Evolutionary conservation across 805 yeast genomes (phyloP).

Genomic region (Clavispora santaluciae): DNA sequence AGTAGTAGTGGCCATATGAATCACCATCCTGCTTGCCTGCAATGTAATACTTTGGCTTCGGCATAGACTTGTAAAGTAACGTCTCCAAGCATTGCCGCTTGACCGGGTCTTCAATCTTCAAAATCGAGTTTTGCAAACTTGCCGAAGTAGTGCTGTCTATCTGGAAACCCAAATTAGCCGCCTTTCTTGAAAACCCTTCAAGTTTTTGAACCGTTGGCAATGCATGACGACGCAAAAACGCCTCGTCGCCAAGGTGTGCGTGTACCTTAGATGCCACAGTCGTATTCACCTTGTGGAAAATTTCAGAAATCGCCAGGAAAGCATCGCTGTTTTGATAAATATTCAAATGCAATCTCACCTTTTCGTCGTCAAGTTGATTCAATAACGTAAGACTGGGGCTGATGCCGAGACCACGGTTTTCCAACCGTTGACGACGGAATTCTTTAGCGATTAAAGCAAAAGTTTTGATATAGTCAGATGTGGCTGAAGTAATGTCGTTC

Average conservation of each 20-base stretch:
- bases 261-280: conserved; percentile 80
- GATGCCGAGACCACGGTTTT: conserved; percentile 43
- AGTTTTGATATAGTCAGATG: conserved; percentile 61
- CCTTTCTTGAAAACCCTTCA: conserved; percentile 71
- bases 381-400: conserved; percentile 58
- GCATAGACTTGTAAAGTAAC: conserved; percentile 72
- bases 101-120: conserved; percentile 55
- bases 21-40: conserved; percentile 86
- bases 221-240: conserved; percentile 83
- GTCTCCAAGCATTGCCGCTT: conserved; percentile 74
- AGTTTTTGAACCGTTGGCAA: conserved; percentile 78
- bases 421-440: conserved; percentile 63
- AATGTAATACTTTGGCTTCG: conserved; percentile 79
- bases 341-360: conserved; percentile 65
- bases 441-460: conserved; percentile 61
- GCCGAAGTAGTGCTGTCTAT: conserved; percentile 74
- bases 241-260: conserved; percentile 70
- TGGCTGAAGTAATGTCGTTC: conserved; percentile 43
- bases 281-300: conserved; percentile 73
- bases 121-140: conserved; percentile 65
- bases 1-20: conserved; percentile 71
- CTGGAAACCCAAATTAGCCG: conserved; percentile 58
- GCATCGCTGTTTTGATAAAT: conserved; percentile 60
- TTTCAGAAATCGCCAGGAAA: conserved; percentile 61
- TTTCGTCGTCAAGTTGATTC: conserved; percentile 83